Conservation (phyloP, 257 asterid species). For the Jacaranda mimosifolia region DNA sequence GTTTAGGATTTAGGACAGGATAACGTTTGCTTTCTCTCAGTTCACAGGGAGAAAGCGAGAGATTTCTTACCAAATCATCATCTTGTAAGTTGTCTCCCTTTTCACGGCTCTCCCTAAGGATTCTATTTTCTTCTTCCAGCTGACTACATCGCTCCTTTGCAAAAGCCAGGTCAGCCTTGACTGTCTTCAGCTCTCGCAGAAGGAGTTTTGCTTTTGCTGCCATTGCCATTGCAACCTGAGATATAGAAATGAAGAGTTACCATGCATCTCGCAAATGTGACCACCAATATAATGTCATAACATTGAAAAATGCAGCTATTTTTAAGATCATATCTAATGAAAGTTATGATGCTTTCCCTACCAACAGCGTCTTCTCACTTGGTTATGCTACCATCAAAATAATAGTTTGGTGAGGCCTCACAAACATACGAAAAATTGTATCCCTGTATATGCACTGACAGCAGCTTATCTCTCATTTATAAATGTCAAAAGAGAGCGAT, state of each 20-base stretch:
- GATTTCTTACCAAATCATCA: constrained; percentile 70
- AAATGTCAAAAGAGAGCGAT: background rate
- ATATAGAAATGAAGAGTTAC: constrained; percentile 32
- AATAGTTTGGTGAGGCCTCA: background rate
- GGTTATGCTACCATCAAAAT: background rate
- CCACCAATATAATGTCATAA: constrained; percentile 2
- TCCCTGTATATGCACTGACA: background rate
- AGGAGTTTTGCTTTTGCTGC: constrained; percentile 83
- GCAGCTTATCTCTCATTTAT: background rate
- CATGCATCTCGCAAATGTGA: constrained; percentile 24
- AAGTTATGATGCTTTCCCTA: background rate
- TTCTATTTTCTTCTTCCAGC: constrained; percentile 74
- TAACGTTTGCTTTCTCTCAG: background rate
- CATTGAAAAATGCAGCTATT: constrained; percentile 12
- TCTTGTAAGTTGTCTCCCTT: constrained; percentile 70
- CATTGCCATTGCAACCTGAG: constrained; percentile 87
- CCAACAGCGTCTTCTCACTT: background rate
- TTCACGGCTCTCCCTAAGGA: constrained; percentile 66
- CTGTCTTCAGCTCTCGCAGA: constrained; percentile 76
- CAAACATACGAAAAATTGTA: background rate
- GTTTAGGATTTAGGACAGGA: background rate
- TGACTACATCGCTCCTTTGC: constrained; percentile 80
- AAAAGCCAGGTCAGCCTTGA: constrained; percentile 77
- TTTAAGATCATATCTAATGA: background rate
- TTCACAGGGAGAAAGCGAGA: background rate